These are phyloP conservation scores for Poa pratensis DNA, from an alignment of 176 grass and related monocot species.

Conservation along the genomic window DNA sequence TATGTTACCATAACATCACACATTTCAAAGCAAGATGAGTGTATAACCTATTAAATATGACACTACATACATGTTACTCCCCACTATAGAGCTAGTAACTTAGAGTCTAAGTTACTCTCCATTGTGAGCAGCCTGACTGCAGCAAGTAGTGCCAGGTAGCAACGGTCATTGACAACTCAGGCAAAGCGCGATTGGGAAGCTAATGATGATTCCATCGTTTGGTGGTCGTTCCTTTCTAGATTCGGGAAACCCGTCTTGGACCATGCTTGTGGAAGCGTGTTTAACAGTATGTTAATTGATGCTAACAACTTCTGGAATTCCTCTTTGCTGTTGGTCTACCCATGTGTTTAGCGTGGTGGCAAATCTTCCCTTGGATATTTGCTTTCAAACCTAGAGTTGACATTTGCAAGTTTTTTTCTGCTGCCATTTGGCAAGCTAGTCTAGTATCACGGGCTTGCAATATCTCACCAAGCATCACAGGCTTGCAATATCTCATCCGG, in stretches of 20 bases:
- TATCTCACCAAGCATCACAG: no score
- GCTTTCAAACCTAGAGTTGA: neutral
- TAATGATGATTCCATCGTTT: slow-evolving; percentile 32
- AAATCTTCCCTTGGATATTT: neutral
- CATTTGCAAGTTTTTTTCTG: neutral
- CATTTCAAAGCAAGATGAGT: no score
- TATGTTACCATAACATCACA: no score
- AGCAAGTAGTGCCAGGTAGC: slow-evolving; percentile 11
- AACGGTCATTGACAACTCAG: slow-evolving; percentile 48
- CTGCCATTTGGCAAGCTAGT: slow-evolving; percentile 5
- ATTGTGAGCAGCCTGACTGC: no score
- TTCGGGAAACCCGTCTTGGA: slow-evolving; percentile 41
- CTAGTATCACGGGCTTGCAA: neutral
- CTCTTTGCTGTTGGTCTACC: neutral
- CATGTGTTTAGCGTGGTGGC: neutral
- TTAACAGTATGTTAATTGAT: neutral
- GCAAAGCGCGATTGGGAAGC: slow-evolving; percentile 9
- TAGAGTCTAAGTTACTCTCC: no score
- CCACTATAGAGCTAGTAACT: no score
- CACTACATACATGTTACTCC: no score
- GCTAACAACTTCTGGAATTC: neutral
- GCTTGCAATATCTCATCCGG: no score
- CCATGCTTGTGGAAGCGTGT: slow-evolving; percentile 49
- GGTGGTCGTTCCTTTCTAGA: slow-evolving; percentile 22
- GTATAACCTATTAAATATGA: no score